Conservation (phyloP, 192 early-diverging fungal genomes). For the Backusella westeae region DNA sequence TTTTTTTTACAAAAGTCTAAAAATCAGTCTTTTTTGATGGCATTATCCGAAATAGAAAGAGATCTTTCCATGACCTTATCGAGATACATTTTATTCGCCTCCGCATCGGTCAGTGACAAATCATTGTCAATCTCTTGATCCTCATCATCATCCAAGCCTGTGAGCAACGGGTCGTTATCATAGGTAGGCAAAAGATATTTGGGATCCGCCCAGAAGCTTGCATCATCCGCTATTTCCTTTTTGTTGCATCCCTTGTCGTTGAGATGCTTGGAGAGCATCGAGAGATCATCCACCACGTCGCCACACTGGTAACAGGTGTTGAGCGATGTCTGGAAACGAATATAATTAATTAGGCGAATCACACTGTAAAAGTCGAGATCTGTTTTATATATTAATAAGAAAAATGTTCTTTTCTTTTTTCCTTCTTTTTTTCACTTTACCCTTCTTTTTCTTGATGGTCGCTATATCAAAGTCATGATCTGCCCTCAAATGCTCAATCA, state of each 20-base stretch:
- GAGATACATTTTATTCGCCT: constrained; percentile 33
- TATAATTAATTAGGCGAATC: constrained; percentile 83
- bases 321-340: constrained; percentile 65
- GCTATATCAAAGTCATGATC: constrained; percentile 78
- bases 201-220: constrained; percentile 72
- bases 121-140: constrained; percentile 55
- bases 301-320: constrained; percentile 73
- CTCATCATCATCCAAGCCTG: constrained; percentile 66
- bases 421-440: not conserved
- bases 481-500: constrained; percentile 70
- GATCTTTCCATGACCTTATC: constrained; percentile 14
- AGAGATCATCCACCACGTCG: constrained; percentile 40
- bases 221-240: constrained; percentile 48
- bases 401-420: no score
- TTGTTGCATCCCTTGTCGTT: constrained; percentile 48
- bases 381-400: not conserved
- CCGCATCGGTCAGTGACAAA: constrained; percentile 20
- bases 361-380: constrained; percentile 83
- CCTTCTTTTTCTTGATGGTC: constrained; percentile 42
- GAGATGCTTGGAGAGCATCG: constrained; percentile 64
- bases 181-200: constrained; percentile 74
- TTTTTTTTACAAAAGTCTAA: no score
- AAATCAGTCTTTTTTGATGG: not conserved
- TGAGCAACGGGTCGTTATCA: constrained; percentile 85
- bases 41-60: constrained; percentile 2